A percentile compares a stretch with the other conserved stretches of the same genome.
Conservation (phyloP, 441 rosid genomes). For the Gossypium gossypioides region DNA sequence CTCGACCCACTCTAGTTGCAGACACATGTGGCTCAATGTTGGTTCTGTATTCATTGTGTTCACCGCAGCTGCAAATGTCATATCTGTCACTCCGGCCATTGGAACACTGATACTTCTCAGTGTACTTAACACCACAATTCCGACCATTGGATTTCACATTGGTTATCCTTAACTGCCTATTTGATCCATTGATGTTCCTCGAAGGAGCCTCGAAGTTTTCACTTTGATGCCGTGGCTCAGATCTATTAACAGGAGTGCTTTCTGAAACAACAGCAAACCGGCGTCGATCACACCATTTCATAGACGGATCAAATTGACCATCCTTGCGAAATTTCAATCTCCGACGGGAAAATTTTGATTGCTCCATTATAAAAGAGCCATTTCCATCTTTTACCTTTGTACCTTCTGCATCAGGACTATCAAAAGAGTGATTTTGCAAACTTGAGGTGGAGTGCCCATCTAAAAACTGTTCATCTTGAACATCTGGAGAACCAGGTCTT, state of each 20-base stretch:
- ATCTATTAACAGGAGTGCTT: conserved; percentile 39
- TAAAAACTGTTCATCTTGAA: conserved; percentile 1
- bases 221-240: conserved; percentile 43
- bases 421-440: conserved; percentile 27
- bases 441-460: conserved; percentile 4
- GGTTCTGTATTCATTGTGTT: conserved; percentile 45
- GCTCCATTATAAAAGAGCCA: conserved; percentile 39
- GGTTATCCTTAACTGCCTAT: conserved; percentile 40
- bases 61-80: conserved; percentile 58
- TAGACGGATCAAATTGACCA: conserved; percentile 36
- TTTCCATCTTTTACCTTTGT: conserved; percentile 40
- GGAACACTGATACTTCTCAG: conserved; percentile 50
- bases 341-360: conserved; percentile 41
- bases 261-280: conserved; percentile 40
- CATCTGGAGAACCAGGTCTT: conserved; percentile 24
- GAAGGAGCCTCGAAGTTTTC: conserved; percentile 51
- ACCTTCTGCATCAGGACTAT: conserved; percentile 42
- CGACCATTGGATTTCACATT: conserved; percentile 39
- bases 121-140: conserved; percentile 42
- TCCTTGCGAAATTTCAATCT: conserved; percentile 51
- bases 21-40: conserved; percentile 49
- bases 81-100: conserved; percentile 47
- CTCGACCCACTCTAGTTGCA: conserved; percentile 40
- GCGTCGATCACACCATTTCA: conserved; percentile 55
- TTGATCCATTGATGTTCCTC: conserved; percentile 44